Base-by-base conservation (phyloP, 73 alveolate genomes). In the Symbiodinium pilosum region DNA sequence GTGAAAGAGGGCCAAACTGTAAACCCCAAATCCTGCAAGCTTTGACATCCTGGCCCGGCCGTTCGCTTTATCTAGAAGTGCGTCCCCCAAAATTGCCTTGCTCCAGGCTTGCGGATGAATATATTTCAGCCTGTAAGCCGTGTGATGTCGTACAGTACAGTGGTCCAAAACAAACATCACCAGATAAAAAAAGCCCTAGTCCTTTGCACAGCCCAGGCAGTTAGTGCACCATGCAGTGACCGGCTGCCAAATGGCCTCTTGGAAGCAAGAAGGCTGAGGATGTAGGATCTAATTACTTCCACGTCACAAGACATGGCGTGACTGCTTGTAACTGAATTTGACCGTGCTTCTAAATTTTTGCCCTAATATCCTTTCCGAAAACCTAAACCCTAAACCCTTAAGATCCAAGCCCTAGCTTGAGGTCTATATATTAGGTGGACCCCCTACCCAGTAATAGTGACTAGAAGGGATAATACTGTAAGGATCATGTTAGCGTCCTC, bases 221-320 rank as follows among this genome's bases (percentile, higher is more conserved):
- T 47, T 99, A 84, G 99, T 99, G 52, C 99, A 99, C 89, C 99
- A 99, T 98, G 99, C 99, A 28, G 99, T 92, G 81, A 99, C 99
- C 69, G 99, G 99, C 36, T 99, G 99, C 95, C 86, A 56, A 87
- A 68, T 99, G 99, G 88, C 92, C 12, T 87, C 96, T 20, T 6
- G 38, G 77, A 6, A 64, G 77, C 21, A 28, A 32, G 28, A 47
- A 14, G 59, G 59, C 14, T 47, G 6, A 47, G 59, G 59, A 14
- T 47, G 59, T 47, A 47, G 59, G 59, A n/a, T n/a, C n/a, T n/a
- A n/a, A n/a, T n/a, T n/a, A n/a, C n/a, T 11, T n/a, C n/a, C n/a
- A n/a, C 64, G n/a, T n/a, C n/a, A n/a, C n/a, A n/a, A n/a, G n/a
- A n/a, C n/a, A n/a, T n/a, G n/a, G n/a, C n/a, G n/a, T n/a, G n/a